Base-by-base conservation (phyloP, 345 rosid species). In the Populus alba region DNA sequence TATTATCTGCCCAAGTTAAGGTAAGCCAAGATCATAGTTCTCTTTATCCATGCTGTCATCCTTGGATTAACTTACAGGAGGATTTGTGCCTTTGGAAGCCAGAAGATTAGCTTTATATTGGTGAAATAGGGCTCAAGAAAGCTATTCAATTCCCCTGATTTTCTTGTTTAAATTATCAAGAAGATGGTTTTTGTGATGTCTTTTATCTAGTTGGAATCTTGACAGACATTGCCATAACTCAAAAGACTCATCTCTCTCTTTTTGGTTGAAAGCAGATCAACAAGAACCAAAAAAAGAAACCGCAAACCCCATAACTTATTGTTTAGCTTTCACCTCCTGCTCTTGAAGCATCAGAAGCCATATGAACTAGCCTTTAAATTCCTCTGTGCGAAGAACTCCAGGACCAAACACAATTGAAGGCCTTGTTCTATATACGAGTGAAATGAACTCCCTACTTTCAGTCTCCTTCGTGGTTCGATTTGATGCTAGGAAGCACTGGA, bases 381-480 rank as follows among this genome's bases (percentile, higher is more conserved):
- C 31, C 37, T 66, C 78, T 65, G 22, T 35, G 25, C 39, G 18
- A 7, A 66, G 66, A 75, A 73, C 4, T 69, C 38, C 53, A 53
- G 13, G 53, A 43, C 37, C 51, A 38, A 31, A 31, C 25, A 63
- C 43, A 75, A 67, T 69, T 65, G 33, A 70, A 74, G 67, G 35
- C n/a, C 77, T 70, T 55, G 39, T 35, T 65, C 65, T 41, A 29
- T 61, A 70, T 71, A 69, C 51, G 78, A 74, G 73, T 41, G 79
- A 74, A 38, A 87, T 85, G 83, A 83, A 85, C 55, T 85, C 78
- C 81, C 77, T 79, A 57, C 80, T 84, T 51, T 51, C 88, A 23
- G 43, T 90, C 41, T 82, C 81, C 59, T 87, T 88, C 43, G 87
- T 84, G 51, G 89, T 84, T 74, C 87, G 91, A 88, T 86, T 86